These are phyloP conservation scores for Urtica urens DNA, from an alignment of 306 rosid genomes.

Conservation along the genomic window DNA sequence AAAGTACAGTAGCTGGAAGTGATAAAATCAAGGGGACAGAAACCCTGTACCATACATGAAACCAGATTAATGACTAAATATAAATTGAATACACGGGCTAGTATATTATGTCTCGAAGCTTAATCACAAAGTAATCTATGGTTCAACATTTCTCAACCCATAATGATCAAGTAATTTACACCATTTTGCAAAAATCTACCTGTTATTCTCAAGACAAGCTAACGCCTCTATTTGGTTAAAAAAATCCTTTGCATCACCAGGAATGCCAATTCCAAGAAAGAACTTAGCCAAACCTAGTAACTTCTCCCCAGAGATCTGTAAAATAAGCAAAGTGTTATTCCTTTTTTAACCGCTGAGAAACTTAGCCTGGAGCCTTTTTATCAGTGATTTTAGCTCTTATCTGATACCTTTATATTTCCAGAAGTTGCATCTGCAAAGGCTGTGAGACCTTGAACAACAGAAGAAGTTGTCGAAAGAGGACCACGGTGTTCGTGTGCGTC, in stretches of 20 bases:
- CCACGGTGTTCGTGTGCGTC: conserved; percentile 53
- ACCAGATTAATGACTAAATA: conserved; percentile 11
- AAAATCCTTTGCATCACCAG: conserved; percentile 81
- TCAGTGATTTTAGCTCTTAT: neutral
- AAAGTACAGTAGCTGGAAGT: conserved; percentile 76
- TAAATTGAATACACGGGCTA: neutral
- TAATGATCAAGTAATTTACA: neutral
- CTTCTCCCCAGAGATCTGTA: conserved; percentile 70
- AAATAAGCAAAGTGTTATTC: conserved; percentile 23
- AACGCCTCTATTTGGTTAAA: conserved; percentile 82
- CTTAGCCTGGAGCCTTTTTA: neutral
- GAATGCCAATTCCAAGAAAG: conserved; percentile 86
- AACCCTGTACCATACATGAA: conserved; percentile 43
- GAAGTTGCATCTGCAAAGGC: conserved; percentile 57
- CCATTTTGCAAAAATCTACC: conserved; percentile 21
- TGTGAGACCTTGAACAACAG: conserved; percentile 81
- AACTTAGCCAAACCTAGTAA: conserved; percentile 86
- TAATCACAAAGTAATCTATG: neutral
- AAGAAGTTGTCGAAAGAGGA: conserved; percentile 79
- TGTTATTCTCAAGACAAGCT: conserved; percentile 67
- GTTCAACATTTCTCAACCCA: neutral
- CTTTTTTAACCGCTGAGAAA: conserved; percentile 3
- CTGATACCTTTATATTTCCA: conserved; percentile 57
- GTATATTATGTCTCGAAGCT: too few species aligned
- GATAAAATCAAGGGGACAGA: conserved; percentile 76